Evolutionary conservation across 768 basidiomycete species (phyloP).

Genomic region (Rhizopogon vinicolor): DNA sequence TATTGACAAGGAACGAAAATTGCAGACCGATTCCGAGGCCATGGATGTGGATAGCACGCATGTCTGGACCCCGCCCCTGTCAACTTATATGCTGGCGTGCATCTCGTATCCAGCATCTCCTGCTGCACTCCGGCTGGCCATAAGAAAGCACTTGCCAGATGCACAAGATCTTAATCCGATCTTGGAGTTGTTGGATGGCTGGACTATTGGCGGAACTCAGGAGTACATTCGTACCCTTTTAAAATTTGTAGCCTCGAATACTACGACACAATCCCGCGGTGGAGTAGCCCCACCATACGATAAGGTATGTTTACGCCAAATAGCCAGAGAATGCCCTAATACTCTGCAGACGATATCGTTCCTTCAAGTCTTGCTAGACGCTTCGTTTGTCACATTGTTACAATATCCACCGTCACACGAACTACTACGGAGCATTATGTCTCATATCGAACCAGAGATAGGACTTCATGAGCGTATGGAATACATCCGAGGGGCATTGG

Average conservation of each 20-base stretch:
- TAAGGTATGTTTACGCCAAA: constrained; percentile 34
- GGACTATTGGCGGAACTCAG: constrained; percentile 34
- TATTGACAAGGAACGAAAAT: constrained; percentile 31
- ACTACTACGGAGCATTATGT: constrained; percentile 44
- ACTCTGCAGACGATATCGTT: constrained; percentile 48
- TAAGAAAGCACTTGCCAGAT: constrained; percentile 36
- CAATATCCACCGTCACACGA: constrained; percentile 57
- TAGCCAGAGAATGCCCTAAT: constrained; percentile 38
- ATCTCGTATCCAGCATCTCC: constrained; percentile 38
- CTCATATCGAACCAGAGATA: constrained; percentile 54
- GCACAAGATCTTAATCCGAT: constrained; percentile 34
- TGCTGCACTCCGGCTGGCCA: constrained; percentile 36
- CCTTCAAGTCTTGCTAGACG: constrained; percentile 64
- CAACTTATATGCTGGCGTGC: constrained; percentile 32
- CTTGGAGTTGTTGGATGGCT: constrained; percentile 22
- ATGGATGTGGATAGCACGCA: constrained; percentile 34
- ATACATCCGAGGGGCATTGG: constrained; percentile 51
- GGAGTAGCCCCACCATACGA: constrained; percentile 6
- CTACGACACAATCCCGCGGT: neutral
- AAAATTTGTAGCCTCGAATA: neutral
- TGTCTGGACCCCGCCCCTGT: constrained; percentile 27
- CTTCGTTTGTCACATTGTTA: constrained; percentile 64
- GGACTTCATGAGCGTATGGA: constrained; percentile 44
- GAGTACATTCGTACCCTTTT: constrained; percentile 1
- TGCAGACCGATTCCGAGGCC: constrained; percentile 11